A percentile compares a stretch with the other conserved stretches of the same genome.
These are phyloP conservation scores for Pseudoneurospora amorphoporcata DNA, from an alignment of 495 filamentous ascomycete species.

Conservation along the genomic window DNA sequence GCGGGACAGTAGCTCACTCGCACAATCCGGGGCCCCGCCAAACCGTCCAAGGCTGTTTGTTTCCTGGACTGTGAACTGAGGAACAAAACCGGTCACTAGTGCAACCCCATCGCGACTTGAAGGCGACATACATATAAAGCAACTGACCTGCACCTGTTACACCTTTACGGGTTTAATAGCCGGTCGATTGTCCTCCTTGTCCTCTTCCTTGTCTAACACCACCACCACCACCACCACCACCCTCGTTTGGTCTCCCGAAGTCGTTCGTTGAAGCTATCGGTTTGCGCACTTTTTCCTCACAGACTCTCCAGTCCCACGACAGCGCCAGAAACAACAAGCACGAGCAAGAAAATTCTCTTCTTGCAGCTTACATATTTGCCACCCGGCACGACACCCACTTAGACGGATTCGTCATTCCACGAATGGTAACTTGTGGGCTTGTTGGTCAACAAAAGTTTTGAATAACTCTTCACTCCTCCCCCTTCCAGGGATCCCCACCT, in stretches of 20 bases:
- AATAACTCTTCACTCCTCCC: conserved; percentile 3
- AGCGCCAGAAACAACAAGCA: background rate
- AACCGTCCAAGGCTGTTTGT: background rate
- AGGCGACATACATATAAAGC: conserved; percentile 1
- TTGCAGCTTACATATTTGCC: conserved; percentile 25
- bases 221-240: background rate
- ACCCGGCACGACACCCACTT: conserved; percentile 11
- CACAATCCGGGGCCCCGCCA: background rate
- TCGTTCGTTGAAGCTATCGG: background rate
- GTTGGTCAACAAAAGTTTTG: conserved; percentile 1
- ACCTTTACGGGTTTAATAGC: background rate
- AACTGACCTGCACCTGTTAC: background rate
- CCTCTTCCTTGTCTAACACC: background rate
- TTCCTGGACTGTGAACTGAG: background rate
- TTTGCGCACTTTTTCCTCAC: background rate
- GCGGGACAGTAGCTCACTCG: background rate
- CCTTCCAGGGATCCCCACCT: background rate
- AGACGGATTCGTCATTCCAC: conserved; percentile 1
- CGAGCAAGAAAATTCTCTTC: conserved; percentile 18
- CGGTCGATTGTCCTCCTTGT: background rate
- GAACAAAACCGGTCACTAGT: background rate
- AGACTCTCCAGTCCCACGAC: background rate
- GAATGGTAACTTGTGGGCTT: conserved; percentile 2
- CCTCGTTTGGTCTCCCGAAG: background rate
- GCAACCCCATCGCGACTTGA: background rate